Evolutionary conservation across 2,329 filamentous ascomycete genomes (phyloP).

Genomic region (Aschersonia sp.): DNA sequence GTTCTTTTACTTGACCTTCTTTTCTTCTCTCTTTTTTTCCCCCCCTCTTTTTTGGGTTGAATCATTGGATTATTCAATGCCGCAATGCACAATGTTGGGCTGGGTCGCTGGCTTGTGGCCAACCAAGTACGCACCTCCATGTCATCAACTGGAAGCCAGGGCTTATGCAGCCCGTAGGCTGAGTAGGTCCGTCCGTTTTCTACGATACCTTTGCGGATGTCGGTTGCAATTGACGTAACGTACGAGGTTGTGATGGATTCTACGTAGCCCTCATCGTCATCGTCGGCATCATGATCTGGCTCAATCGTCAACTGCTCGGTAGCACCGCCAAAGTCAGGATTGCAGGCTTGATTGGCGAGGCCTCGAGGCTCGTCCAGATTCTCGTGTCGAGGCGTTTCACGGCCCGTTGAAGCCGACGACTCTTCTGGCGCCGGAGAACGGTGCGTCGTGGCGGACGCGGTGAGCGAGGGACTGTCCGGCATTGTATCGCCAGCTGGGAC

Average conservation of each 20-base stretch:
- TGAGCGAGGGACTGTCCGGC: neutral
- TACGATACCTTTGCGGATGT: slow-evolving; percentile 10
- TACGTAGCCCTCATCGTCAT: slow-evolving; percentile 12
- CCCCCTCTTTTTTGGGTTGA: no score
- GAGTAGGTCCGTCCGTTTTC: slow-evolving; percentile 10
- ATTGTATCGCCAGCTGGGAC: neutral
- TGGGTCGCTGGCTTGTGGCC: neutral
- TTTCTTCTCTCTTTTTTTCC: neutral
- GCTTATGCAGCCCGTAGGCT: slow-evolving; percentile 10
- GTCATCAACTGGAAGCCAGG: slow-evolving; percentile 10
- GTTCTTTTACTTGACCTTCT: neutral
- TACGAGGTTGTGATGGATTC: slow-evolving; percentile 16
- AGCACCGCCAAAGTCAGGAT: neutral
- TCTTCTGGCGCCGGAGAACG: neutral
- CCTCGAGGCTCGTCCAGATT: neutral
- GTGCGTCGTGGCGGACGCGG: no score
- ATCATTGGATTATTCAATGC: no score
- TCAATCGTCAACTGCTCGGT: neutral
- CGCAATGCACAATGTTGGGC: no score
- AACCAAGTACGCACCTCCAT: slow-evolving; percentile 3
- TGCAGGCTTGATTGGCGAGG: neutral
- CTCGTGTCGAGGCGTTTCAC: neutral
- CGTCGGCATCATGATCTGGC: neutral
- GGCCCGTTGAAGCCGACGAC: neutral
- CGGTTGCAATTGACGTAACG: slow-evolving; percentile 12